Conservation (phyloP, 2,329 filamentous ascomycete species). For the Chrysoporthe puriensis region DNA sequence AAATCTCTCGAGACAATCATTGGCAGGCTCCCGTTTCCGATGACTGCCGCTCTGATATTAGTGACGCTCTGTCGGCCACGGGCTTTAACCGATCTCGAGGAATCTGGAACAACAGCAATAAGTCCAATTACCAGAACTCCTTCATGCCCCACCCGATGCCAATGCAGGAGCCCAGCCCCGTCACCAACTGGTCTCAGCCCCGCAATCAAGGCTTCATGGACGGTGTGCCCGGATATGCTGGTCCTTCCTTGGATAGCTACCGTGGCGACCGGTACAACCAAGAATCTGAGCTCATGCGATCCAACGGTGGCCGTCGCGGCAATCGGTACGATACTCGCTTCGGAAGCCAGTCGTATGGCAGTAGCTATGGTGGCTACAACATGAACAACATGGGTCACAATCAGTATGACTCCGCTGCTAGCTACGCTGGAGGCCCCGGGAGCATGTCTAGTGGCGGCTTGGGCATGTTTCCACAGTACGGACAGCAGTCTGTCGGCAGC, state of each 20-base stretch:
- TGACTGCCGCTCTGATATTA: slow-evolving; percentile 60
- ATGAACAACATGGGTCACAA: slow-evolving; percentile 34
- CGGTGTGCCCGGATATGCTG: slow-evolving; percentile 38
- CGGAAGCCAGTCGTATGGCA: slow-evolving; percentile 36
- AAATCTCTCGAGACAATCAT: slow-evolving; percentile 46
- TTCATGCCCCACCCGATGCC: slow-evolving; percentile 35
- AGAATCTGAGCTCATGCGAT: slow-evolving; percentile 53
- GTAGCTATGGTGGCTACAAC: slow-evolving; percentile 43
- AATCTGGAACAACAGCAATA: slow-evolving; percentile 57
- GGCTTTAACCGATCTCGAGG: slow-evolving; percentile 58
- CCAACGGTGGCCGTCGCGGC: slow-evolving; percentile 47
- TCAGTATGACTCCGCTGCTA: slow-evolving; percentile 35
- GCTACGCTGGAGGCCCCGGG: slow-evolving; percentile 33
- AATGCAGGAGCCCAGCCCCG: slow-evolving; percentile 41
- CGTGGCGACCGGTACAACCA: slow-evolving; percentile 51
- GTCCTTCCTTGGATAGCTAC: slow-evolving; percentile 44
- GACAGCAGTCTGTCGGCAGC: slow-evolving; percentile 63
- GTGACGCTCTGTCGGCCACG: slow-evolving; percentile 55
- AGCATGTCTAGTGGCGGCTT: slow-evolving; percentile 44
- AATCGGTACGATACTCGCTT: slow-evolving; percentile 51
- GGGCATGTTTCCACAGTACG: slow-evolving; percentile 53
- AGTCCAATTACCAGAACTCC: slow-evolving; percentile 42
- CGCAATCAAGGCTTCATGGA: slow-evolving; percentile 47
- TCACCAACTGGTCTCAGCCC: slow-evolving; percentile 53
- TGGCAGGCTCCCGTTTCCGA: slow-evolving; percentile 55